Evolutionary conservation across 2,329 filamentous ascomycete species (phyloP), one percentile per base, ranked within the genome.

Genomic region (Pezicula rhizophila): DNA sequence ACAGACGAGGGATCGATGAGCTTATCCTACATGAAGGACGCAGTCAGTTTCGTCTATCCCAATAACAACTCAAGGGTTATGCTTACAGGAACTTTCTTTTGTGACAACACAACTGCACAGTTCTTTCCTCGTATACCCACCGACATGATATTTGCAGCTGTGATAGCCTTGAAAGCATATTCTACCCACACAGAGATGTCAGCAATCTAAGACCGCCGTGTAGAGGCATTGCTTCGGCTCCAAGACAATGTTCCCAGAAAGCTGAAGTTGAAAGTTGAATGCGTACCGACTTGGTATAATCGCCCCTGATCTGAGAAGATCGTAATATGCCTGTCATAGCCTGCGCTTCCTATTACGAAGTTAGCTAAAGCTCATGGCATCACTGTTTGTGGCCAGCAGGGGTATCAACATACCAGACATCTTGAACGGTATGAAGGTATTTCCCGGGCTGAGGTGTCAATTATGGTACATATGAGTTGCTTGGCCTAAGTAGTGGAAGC

Each of bases 121-220:
- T 93, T 82, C 79, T 99, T 99, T 71, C 93, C 93, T 67, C 90
- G 82, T 60, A 99, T 83, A 62, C 93, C 93, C 69, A 99, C 82
- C 53, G 93, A 93, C 78, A 95, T 99, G 76, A 99, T 97, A 73
- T 97, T 97, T 61, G 93, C 93, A 53, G 93, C 92, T 61, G 93
- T 99, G 73, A 99, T 99, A 51, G 93, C 93, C 78, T 99, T 99
- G 84, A 99, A 99, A 63, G 93, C 93, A 92, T 99, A 99, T 80
- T 99, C 93, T 97, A 68, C 61, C 57, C 37, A 50, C 50, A 45
- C 47, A 54, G 61, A 39, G 31, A n/a, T 42, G 59, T 68, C 52
- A 68, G 66, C 63, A 42, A 31, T 28, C 8, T 34, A 38, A 26
- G 7, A 31, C 28, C 11, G 8, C 28, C 11, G 8, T 11, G 8